phyloP scores from a whole-genome alignment of 1,284 basidiomycete genomes.

The Trametes pubescens region DNA sequence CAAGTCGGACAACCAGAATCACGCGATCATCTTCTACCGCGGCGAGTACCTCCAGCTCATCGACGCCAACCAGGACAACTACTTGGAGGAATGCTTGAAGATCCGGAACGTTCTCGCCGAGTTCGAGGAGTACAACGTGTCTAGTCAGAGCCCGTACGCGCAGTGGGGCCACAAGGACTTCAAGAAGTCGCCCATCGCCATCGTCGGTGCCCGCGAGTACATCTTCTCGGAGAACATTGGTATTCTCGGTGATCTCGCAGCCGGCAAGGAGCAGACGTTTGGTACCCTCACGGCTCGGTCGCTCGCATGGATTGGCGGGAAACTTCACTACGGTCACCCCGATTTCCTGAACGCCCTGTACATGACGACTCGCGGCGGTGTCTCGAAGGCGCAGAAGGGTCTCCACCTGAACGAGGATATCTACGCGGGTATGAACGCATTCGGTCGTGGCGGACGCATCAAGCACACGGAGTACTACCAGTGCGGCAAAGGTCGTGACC shows the following conservation, averaged over 20 bases:
- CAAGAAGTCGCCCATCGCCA: conserved; percentile 90
- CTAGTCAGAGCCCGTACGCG: conserved; percentile 91
- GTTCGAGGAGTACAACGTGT: conserved; percentile 94
- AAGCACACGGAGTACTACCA: conserved; percentile 99
- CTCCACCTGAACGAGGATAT: conserved; percentile 99
- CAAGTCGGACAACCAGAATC: conserved; percentile 99
- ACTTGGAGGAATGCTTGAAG: conserved; percentile 99
- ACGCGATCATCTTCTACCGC: conserved; percentile 98
- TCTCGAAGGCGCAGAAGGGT: conserved; percentile 99
- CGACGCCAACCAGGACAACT: conserved; percentile 99
- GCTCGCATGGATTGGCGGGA: conserved; percentile 97
- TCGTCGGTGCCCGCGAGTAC: conserved; percentile 98
- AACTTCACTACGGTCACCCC: conserved; percentile 98
- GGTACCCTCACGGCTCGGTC: conserved; percentile 96
- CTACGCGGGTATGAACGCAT: conserved; percentile 98
- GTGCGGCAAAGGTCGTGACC: conserved; percentile 98
- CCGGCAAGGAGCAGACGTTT: conserved; percentile 99
- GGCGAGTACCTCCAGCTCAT: conserved; percentile 99
- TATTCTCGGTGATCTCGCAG: conserved; percentile 97
- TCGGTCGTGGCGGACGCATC: conserved; percentile 96
- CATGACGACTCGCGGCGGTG: conserved; percentile 98
- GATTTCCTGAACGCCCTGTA: conserved; percentile 99
- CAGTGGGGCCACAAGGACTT: conserved; percentile 90
- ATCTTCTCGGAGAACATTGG: conserved; percentile 99
- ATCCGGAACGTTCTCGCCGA: conserved; percentile 98